Evolutionary conservation across 2,329 filamentous ascomycete genomes (phyloP).

Genomic region (Trichocomaceae sp.): DNA sequence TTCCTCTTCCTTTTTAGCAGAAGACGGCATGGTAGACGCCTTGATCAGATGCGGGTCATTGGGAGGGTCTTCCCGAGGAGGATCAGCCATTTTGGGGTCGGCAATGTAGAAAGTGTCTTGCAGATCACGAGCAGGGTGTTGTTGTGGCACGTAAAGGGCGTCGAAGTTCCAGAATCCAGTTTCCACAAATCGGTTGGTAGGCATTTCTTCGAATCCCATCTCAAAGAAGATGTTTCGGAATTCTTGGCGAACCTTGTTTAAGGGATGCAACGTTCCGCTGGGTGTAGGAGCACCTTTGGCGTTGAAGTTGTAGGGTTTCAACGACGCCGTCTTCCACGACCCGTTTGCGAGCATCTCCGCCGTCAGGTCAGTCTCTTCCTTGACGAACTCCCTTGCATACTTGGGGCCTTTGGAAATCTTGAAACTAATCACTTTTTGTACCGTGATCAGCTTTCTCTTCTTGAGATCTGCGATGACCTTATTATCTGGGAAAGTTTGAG

Average conservation of each 20-base stretch:
- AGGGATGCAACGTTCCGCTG: constrained; percentile 46
- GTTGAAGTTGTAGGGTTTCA: constrained; percentile 81
- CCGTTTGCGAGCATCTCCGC: constrained; percentile 82
- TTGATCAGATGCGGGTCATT: constrained; percentile 32
- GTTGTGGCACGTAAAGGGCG: constrained; percentile 90
- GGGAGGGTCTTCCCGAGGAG: constrained; percentile 52
- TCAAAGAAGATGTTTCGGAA: constrained; percentile 99
- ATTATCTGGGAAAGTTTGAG: constrained; percentile 60
- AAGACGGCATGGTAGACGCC: constrained; percentile 35
- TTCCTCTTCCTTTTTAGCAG: constrained; percentile 44
- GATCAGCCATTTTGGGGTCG: constrained; percentile 71
- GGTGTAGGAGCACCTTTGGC: constrained; percentile 51
- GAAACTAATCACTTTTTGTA: constrained; percentile 81
- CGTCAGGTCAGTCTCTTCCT: constrained; percentile 93
- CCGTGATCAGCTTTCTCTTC: constrained; percentile 82
- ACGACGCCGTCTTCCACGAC: constrained; percentile 83
- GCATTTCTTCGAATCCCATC: constrained; percentile 98
- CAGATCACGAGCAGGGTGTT: constrained; percentile 93
- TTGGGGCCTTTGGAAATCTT: constrained; percentile 77
- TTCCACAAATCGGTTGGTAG: constrained; percentile 86
- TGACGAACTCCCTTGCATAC: constrained; percentile 78
- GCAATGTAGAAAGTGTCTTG: constrained; percentile 99
- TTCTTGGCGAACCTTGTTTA: constrained; percentile 93
- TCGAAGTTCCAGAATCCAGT: constrained; percentile 99
- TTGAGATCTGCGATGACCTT: constrained; percentile 76